phyloP scores from a whole-genome alignment of 1,139 yeast genomes.

The Meyerozyma carpophila region DNA sequence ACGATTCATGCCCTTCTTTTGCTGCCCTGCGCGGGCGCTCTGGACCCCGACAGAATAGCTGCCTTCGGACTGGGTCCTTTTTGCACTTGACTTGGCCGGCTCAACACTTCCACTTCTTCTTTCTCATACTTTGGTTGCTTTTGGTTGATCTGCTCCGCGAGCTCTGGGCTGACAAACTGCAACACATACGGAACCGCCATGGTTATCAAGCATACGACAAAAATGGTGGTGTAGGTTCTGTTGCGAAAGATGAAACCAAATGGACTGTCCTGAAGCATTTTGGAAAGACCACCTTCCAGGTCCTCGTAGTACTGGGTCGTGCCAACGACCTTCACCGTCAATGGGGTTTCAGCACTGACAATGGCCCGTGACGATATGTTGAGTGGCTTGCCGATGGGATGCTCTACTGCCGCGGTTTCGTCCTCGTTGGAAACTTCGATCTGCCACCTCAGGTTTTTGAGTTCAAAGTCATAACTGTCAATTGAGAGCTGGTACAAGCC shows the following conservation, averaged over 20 bases:
- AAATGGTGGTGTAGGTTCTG: conserved; percentile 30
- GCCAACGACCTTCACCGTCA: conserved; percentile 18
- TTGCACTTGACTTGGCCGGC: neutral
- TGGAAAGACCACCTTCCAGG: conserved; percentile 27
- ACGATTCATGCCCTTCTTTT: neutral
- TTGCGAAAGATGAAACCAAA: conserved; percentile 39
- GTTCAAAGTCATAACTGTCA: conserved; percentile 33
- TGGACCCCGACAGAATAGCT: neutral
- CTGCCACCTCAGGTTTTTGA: conserved; percentile 21
- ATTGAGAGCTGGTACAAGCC: conserved; percentile 34
- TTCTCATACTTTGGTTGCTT: neutral
- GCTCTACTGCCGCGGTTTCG: conserved; percentile 16
- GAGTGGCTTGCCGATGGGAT: conserved; percentile 13
- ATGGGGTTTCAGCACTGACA: conserved; percentile 10
- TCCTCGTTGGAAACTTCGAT: conserved; percentile 19
- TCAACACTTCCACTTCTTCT: neutral
- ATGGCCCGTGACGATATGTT: conserved; percentile 9
- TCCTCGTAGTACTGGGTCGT: conserved; percentile 31
- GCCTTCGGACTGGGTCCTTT: neutral
- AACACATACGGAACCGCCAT: conserved; percentile 32
- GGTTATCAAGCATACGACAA: conserved; percentile 23
- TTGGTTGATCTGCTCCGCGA: conserved; percentile 28
- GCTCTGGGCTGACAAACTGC: conserved; percentile 30
- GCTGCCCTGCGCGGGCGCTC: neutral
- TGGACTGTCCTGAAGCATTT: conserved; percentile 37